phyloP scores from a whole-genome alignment of 2,329 filamentous ascomycete species.

The Sarocladium kiliense region DNA sequence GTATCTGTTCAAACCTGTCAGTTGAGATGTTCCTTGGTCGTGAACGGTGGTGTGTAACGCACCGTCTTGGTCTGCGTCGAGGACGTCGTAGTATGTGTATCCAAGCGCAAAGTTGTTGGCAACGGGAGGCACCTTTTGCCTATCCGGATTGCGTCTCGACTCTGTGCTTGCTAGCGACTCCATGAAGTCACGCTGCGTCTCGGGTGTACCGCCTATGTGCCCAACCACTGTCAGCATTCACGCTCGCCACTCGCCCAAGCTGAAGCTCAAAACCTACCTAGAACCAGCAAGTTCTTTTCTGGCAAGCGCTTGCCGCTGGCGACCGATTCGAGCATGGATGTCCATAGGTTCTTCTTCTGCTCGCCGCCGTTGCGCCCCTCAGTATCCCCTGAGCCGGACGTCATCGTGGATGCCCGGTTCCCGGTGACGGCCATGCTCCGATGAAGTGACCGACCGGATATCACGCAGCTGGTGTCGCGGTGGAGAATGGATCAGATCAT shows the following conservation, averaged over 20 bases:
- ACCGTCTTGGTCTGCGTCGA: conserved; percentile 93
- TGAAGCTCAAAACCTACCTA: conserved; percentile 53
- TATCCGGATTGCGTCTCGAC: conserved; percentile 47
- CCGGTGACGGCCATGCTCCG: conserved; percentile 43
- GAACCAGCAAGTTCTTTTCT: conserved; percentile 83
- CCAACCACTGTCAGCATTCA: conserved; percentile 11
- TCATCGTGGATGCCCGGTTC: conserved; percentile 56
- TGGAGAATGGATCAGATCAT: neutral
- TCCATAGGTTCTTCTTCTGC: conserved; percentile 89
- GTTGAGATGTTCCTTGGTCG: neutral
- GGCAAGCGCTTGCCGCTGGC: conserved; percentile 85
- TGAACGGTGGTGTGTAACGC: conserved; percentile 17
- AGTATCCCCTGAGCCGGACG: conserved; percentile 47
- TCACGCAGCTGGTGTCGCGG: neutral
- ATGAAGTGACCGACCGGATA: conserved; percentile 5
- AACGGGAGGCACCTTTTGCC: conserved; percentile 66
- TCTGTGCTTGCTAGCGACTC: conserved; percentile 56
- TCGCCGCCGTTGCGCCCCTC: conserved; percentile 57
- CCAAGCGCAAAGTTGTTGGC: conserved; percentile 90
- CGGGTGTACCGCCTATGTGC: conserved; percentile 67
- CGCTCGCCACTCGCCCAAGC: neutral
- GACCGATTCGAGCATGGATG: conserved; percentile 83
- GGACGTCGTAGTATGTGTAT: conserved; percentile 91
- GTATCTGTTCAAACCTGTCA: conserved; percentile 60
- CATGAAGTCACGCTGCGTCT: conserved; percentile 80